Evolutionary conservation across 768 basidiomycete species (phyloP).

Genomic region (Suillus luteus): DNA sequence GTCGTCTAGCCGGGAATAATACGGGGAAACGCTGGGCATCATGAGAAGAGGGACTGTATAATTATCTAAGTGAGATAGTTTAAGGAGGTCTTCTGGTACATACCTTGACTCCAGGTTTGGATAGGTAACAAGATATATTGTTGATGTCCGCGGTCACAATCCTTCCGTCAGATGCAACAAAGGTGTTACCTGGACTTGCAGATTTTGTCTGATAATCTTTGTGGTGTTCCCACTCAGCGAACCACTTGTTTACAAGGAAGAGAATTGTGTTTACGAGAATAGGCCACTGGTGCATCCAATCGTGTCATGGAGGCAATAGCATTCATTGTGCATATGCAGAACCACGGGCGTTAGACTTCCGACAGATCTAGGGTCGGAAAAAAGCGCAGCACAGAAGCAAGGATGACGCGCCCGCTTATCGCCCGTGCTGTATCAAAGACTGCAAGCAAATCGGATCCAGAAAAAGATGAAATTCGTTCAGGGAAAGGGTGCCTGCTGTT

Average conservation of each 20-base stretch:
- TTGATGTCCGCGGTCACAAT: neutral
- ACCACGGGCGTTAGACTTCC: neutral
- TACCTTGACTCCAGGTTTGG: neutral
- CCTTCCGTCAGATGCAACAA: neutral
- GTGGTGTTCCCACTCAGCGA: neutral
- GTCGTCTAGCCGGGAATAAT: neutral
- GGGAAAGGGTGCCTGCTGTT: neutral
- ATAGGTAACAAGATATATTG: neutral
- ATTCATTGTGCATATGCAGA: neutral
- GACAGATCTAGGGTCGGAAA: neutral
- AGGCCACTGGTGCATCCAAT: neutral
- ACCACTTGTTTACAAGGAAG: neutral
- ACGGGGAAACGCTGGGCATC: neutral
- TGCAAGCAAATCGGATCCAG: neutral
- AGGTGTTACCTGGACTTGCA: neutral
- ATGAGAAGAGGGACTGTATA: neutral
- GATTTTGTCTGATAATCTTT: neutral
- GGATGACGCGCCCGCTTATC: neutral
- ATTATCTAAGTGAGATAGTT: neutral
- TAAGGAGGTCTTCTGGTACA: neutral
- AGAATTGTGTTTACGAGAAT: neutral
- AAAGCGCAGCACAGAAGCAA: neutral
- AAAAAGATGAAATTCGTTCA: neutral
- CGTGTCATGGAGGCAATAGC: neutral
- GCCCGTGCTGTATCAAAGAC: neutral